Base-by-base conservation (phyloP, 495 filamentous ascomycete species). In the Bombardia bombarda region DNA sequence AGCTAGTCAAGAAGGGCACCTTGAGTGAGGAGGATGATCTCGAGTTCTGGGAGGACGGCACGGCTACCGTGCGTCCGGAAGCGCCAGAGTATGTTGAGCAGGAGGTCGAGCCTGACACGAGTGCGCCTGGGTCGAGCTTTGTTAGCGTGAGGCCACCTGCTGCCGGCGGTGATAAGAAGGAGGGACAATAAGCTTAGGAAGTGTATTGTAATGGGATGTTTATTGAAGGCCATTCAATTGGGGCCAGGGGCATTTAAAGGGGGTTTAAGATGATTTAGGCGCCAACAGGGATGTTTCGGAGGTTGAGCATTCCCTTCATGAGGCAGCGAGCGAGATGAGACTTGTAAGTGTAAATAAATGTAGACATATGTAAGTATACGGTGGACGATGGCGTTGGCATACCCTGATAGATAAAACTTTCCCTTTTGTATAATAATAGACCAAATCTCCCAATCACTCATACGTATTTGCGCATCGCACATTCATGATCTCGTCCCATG, bases 21-120 rank as follows among this genome's bases (percentile, higher is more conserved):
- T 55, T 78, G 20, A 68, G 66, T 28, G 65, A 67, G 25, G 66
- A 78, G 32, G 80, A 75, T 4, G 74, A 84, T 53, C 49, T 85
- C 32, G 82, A 86, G 55, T 81, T 84, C 44, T 84, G 79, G 79
- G 77, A 78, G 42, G 79, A 86, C 55, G 78, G 74, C 12, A 60
- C 64, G n/a, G 50, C 41, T 2, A 62, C 58, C 0, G 34, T 38
- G 38, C 28, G 51, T 24, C 42, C 39, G 24, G 30, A 32, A 19
- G 43, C 30, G 32, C 32, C 32, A 17, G 50, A 33, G 32, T 40
- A 39, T 22, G 18, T 23, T 2, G 7, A 16, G 13, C 30, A 42
- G 28, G 9, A 28, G 32, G 34, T 26, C 39, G 49, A 8, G 32
- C 49, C 46, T 19, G 43, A 45, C 3, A 31, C 40, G 7, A 20